Evolutionary conservation across 495 filamentous ascomycete genomes (phyloP).

Genomic region (Podospora comata): DNA sequence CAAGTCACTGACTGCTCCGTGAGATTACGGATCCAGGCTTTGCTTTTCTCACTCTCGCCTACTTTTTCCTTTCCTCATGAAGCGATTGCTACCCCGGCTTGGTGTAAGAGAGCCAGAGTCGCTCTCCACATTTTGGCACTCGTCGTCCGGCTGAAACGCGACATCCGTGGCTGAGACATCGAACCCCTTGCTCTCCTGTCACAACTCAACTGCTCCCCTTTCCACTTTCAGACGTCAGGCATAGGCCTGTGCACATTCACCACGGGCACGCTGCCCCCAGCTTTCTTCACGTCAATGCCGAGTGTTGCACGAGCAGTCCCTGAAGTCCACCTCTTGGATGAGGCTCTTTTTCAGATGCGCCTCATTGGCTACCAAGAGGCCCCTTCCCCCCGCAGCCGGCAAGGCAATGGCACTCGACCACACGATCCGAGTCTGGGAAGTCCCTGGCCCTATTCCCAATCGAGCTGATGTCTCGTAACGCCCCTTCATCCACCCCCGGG

Average conservation of each 20-base stretch:
- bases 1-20: neutral
- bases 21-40: neutral
- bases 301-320: neutral
- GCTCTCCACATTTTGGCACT: constrained; percentile 9
- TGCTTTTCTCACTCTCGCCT: constrained; percentile 6
- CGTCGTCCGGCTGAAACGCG: constrained; percentile 27
- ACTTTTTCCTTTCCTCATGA: constrained; percentile 1
- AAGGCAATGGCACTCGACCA: constrained; percentile 1
- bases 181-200: constrained; percentile 21
- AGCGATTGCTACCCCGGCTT: constrained; percentile 3
- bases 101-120: neutral
- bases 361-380: neutral
- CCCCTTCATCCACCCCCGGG: constrained; percentile 1
- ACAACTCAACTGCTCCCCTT: constrained; percentile 12
- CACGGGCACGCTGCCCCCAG: neutral
- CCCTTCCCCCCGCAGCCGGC: neutral
- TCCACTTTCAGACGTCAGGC: constrained; percentile 9
- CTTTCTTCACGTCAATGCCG: neutral
- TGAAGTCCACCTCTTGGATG: neutral
- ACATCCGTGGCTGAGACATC: constrained; percentile 28
- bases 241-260: constrained; percentile 12
- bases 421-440: constrained; percentile 6
- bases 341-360: neutral
- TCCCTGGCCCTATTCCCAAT: constrained; percentile 18
- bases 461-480: constrained; percentile 1